Evolutionary conservation across 140 eudicot genomes (phyloP).

Genomic region (Senecio squalidus): DNA sequence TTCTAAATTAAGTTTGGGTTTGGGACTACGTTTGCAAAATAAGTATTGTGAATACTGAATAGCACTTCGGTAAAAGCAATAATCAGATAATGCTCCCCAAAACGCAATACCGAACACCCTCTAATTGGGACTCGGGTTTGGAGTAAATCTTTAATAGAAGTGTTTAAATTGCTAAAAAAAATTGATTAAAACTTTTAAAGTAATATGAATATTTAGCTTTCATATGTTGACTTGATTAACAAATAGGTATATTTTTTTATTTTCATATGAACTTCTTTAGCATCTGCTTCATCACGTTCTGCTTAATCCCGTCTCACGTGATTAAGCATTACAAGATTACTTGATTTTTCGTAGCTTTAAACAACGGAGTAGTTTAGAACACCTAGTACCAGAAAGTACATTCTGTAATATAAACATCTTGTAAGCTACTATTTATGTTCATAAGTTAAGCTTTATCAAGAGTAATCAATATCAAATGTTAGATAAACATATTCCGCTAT

Average conservation of each 20-base stretch:
- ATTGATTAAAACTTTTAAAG: neutral
- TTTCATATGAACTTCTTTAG: neutral
- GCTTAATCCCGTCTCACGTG: neutral
- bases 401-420: neutral
- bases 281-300: no score
- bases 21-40: no score
- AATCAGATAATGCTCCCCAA: no score
- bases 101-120: no score
- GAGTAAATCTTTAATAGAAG: neutral
- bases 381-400: neutral
- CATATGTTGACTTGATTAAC: neutral
- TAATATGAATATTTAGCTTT: no score
- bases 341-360: no score
- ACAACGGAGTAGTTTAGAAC: neutral
- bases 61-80: no score
- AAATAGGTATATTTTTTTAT: neutral
- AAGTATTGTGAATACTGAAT: no score
- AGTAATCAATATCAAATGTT: no score
- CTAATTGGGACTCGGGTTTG: neutral
- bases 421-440: neutral
- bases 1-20: no score
- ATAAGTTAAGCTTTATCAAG: no score
- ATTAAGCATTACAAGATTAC: neutral
- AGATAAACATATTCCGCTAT: no score
- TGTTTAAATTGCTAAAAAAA: neutral